phyloP scores from a whole-genome alignment of 306 rosid species.

The Dalbergia oliveri region DNA sequence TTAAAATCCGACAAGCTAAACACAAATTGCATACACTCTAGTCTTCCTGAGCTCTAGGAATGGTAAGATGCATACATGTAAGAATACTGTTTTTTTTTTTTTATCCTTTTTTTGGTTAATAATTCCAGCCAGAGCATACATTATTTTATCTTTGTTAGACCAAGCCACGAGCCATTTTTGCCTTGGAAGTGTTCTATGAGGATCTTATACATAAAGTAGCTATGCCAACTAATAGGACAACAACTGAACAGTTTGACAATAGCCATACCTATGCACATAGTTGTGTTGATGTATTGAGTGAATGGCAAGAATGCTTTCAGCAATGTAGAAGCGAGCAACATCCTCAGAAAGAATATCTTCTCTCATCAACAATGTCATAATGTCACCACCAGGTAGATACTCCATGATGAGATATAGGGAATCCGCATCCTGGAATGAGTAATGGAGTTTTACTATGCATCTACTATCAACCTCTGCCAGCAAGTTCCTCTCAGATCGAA shows the following conservation, averaged over 20 bases:
- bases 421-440: constrained; percentile 98
- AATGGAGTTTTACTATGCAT: constrained; percentile 93
- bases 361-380: constrained; percentile 97
- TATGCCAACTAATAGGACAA: constrained; percentile 26
- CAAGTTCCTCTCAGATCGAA: constrained; percentile 98
- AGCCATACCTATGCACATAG: constrained; percentile 87
- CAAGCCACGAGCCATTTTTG: neutral
- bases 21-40: constrained; percentile 25
- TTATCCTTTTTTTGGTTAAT: no score
- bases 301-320: constrained; percentile 97
- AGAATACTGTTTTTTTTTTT: neutral
- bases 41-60: neutral
- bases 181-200: constrained; percentile 41
- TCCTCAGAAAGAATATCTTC: constrained; percentile 95
- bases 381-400: constrained; percentile 99
- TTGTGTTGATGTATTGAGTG: constrained; percentile 96
- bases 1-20: constrained; percentile 34
- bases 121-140: neutral
- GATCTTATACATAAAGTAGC: constrained; percentile 37
- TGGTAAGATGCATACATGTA: constrained; percentile 25
- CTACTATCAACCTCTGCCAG: constrained; percentile 99
- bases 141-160: constrained; percentile 32
- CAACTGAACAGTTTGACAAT: constrained; percentile 28
- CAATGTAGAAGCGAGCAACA: constrained; percentile 93
- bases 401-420: constrained; percentile 98